A percentile compares a stretch with the other conserved stretches of the same genome.
phyloP scores from a whole-genome alignment of 2,329 filamentous ascomycete genomes.

The Cercospora citrullina region DNA sequence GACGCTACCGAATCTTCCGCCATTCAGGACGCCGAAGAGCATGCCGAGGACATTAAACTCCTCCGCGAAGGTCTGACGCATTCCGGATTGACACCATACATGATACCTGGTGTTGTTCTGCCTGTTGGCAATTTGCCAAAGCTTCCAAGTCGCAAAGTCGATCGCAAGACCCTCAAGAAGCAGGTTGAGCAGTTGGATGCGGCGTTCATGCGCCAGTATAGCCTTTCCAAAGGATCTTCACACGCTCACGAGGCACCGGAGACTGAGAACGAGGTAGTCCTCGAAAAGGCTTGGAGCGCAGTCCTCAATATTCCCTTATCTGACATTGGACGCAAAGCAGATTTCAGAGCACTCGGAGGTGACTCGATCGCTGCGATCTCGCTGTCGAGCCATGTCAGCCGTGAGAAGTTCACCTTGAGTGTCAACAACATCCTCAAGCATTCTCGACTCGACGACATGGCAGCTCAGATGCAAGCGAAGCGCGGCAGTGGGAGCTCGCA shows the following conservation, averaged over 20 bases:
- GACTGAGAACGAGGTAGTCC: neutral
- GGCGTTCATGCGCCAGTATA: neutral
- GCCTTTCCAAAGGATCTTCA: neutral
- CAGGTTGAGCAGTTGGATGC: neutral
- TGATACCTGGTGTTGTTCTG: neutral
- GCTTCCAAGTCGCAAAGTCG: neutral
- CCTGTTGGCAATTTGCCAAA: neutral
- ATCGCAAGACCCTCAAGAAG: neutral
- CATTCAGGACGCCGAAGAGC: neutral
- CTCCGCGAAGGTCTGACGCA: neutral
- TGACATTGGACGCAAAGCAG: slow-evolving; percentile 33
- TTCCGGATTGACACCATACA: neutral
- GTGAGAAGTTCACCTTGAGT: neutral
- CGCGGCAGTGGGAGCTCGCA: neutral
- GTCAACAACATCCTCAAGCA: neutral
- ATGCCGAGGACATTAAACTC: neutral
- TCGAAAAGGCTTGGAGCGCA: neutral
- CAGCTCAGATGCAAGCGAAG: neutral
- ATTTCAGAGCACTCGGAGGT: slow-evolving; percentile 48
- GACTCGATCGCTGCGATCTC: slow-evolving; percentile 50
- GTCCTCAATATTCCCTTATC: neutral
- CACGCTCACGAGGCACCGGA: neutral
- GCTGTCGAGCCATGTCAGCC: slow-evolving; percentile 37
- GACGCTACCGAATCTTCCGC: neutral
- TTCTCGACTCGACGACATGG: neutral